A percentile compares a stretch with the other conserved stretches of the same genome.
Evolutionary conservation across 495 filamentous ascomycete genomes (phyloP).

Genomic region (Neurospora sp.): DNA sequence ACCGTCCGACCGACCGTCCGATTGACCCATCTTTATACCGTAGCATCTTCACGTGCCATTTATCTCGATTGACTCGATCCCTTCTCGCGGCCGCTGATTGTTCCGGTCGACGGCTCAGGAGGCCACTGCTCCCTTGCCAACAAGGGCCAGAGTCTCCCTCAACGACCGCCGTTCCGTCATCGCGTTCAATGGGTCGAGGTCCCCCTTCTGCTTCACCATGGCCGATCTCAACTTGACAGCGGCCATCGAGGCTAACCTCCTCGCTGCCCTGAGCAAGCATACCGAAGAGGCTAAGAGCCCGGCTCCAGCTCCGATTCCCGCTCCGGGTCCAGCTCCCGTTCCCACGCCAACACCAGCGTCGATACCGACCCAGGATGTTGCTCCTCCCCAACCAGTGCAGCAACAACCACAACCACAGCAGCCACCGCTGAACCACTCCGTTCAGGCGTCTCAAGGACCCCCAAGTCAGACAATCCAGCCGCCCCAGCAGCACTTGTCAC

Average conservation of each 20-base stretch:
- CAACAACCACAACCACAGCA: background rate
- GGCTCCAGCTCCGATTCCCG: background rate
- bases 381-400: background rate
- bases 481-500: constrained; percentile 1
- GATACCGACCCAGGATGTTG: background rate
- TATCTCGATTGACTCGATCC: background rate
- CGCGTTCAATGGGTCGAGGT: constrained; percentile 7
- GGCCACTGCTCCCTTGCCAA: constrained; percentile 4
- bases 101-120: background rate
- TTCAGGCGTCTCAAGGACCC: background rate
- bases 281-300: background rate
- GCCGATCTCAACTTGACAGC: constrained; percentile 4
- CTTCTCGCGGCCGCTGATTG: background rate
- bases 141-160: constrained; percentile 6
- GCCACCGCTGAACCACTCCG: background rate
- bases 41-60: background rate
- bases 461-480: background rate
- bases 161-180: background rate
- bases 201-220: constrained; percentile 5
- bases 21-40: background rate
- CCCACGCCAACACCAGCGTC: background rate
- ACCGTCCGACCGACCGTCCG: background rate
- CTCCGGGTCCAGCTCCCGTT: background rate
- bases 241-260: constrained; percentile 10
- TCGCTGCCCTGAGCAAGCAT: constrained; percentile 9